Base-by-base conservation (phyloP, 495 filamentous ascomycete genomes). In the Tuber umbilicatum region DNA sequence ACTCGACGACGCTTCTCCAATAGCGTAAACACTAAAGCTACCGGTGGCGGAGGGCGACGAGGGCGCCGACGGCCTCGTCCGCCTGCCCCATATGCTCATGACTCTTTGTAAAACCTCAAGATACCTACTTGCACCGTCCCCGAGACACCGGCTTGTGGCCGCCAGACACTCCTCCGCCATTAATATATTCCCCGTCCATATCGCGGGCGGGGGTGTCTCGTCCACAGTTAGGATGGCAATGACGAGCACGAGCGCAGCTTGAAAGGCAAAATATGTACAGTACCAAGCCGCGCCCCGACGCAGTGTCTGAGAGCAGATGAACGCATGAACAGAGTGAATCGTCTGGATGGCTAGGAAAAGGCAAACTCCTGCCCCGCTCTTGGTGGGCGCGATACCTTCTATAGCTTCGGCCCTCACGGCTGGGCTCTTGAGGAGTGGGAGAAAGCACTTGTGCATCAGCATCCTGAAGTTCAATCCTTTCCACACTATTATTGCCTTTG, bases 211-310 rank as follows among this genome's bases (percentile, higher is more conserved):
- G 55, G 69, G 43, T 37, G 47, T 70, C 35, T 72, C 73, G 6
- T 75, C 73, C n/a, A 70, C 72, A 9, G 60, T 69, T 27, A 79
- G 35, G 23, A 73, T 73, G 27, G 79, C 80, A 67, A 82, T 78
- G 41, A 79, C 78, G 21, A 83, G 83, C 2, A 84, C 81, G 19
- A 84, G 73, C 14, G 78, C 75, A 2, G 82, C 82, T 70, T 84
- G 83, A 73, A 84, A 84, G n/a, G 81, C 74, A 72, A 83, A 84
- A 78, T 84, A 84, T 5, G 80, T 80, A 37, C 75, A 82, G 43
- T 84, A 84, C 83, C 83, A 83, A 19, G 75, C 79, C 0, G 70
- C 68, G 16, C 80, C 81, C 55, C 76, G 73, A 40, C 77, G 71
- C 9, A 79, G 69, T 60, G 70, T 77, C 47, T 78, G 68, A 2